Evolutionary conservation across 148 eudicot genomes (phyloP).

Genomic region (Persicaria tinctoria): DNA sequence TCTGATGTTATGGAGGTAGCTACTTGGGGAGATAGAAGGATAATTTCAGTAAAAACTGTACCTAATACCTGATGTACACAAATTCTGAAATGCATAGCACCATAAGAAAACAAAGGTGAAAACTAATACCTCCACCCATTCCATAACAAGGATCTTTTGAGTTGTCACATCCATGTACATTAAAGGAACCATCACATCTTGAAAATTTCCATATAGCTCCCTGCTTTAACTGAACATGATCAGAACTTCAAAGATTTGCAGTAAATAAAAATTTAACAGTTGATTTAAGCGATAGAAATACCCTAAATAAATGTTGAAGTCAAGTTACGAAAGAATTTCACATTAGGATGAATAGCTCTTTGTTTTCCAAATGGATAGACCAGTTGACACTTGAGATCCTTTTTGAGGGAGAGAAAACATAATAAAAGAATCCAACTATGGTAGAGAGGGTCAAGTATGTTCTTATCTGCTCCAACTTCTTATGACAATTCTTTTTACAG

Average conservation of each 20-base stretch:
- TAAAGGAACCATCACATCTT: constrained; percentile 83
- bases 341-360: background rate
- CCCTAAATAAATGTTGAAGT: background rate
- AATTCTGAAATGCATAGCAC: background rate
- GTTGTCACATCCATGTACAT: constrained; percentile 75
- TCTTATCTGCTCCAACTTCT: too few species aligned
- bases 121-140: constrained; percentile 81
- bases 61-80: background rate
- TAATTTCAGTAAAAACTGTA: background rate
- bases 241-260: background rate
- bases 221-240: constrained; percentile 32
- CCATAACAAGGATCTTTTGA: constrained; percentile 69
- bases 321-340: background rate
- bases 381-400: background rate
- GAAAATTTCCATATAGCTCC: constrained; percentile 68
- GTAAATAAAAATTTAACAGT: background rate
- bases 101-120: background rate
- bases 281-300: background rate
- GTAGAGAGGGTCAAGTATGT: too few species aligned
- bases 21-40: too few species aligned
- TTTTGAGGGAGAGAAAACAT: background rate
- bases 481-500: too few species aligned
- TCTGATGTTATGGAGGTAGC: background rate
- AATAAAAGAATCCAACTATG: too few species aligned
- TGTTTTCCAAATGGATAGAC: background rate